Percentiles rank a stretch among this genome's conserved stretches.
Conservation (phyloP, 2,329 filamentous ascomycete genomes). For the Aspergillus uvarum region DNA sequence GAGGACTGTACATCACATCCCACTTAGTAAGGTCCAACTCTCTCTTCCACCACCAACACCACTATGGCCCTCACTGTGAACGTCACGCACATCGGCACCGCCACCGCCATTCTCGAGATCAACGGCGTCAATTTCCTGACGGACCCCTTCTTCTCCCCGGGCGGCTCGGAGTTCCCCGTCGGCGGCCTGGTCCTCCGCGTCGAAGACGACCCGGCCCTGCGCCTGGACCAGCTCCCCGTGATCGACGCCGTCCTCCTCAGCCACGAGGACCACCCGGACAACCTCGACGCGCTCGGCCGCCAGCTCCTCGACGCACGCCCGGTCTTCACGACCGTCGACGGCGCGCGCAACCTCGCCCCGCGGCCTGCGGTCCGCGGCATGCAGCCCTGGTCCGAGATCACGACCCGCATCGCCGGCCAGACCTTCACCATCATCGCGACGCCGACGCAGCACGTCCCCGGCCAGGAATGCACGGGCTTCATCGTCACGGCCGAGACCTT, state of each 20-base stretch:
- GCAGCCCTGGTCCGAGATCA: constrained; percentile 41
- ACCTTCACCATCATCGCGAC: constrained; percentile 45
- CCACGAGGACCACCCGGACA: constrained; percentile 54
- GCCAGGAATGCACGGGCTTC: constrained; percentile 49
- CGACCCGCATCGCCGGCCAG: constrained; percentile 31
- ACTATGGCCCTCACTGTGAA: constrained; percentile 19
- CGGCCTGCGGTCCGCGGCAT: constrained; percentile 45
- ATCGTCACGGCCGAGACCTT: constrained; percentile 41
- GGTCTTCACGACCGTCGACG: constrained; percentile 50
- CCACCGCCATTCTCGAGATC: constrained; percentile 50
- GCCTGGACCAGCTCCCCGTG: constrained; percentile 41
- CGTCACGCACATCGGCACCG: constrained; percentile 51
- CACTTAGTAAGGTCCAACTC: no score
- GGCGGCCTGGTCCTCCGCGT: constrained; percentile 26
- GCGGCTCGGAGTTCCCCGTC: constrained; percentile 33
- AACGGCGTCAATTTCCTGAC: constrained; percentile 47
- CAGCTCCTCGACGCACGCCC: constrained; percentile 47
- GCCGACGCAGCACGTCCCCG: constrained; percentile 47
- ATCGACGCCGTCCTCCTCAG: constrained; percentile 53
- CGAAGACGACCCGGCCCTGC: constrained; percentile 37
- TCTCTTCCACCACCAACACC: no score
- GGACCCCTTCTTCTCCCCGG: constrained; percentile 49
- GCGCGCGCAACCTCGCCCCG: constrained; percentile 45
- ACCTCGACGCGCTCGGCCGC: constrained; percentile 50
- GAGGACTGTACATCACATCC: no score